These are phyloP conservation scores for Zychaea mexicana DNA, from an alignment of 371 early-diverging fungal species.

Conservation along the genomic window DNA sequence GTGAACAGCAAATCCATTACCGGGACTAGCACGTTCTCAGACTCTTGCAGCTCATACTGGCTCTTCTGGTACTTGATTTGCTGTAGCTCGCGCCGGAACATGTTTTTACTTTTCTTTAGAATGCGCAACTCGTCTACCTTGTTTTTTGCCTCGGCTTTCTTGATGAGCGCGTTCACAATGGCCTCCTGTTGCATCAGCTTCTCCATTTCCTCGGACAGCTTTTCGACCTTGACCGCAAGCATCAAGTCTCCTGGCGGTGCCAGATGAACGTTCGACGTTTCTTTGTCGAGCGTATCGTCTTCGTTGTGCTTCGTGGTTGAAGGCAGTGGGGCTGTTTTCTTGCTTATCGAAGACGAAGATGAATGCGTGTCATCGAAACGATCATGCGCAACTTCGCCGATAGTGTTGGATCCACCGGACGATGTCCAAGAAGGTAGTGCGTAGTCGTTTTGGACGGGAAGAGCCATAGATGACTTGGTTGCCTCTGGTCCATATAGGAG, in stretches of 20 bases:
- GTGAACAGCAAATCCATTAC: slow-evolving; percentile 31
- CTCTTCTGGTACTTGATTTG: slow-evolving; percentile 69
- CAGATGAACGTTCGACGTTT: slow-evolving; percentile 45
- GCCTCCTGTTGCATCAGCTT: slow-evolving; percentile 67
- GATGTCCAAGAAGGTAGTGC: slow-evolving; percentile 38
- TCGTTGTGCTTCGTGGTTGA: slow-evolving; percentile 3
- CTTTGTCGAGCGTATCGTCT: not conserved
- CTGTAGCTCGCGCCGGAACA: slow-evolving; percentile 61
- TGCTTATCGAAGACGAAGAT: not conserved
- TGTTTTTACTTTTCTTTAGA: slow-evolving; percentile 59
- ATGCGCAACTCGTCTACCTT: slow-evolving; percentile 53
- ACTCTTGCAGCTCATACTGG: slow-evolving; percentile 64
- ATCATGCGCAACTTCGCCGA: slow-evolving; percentile 38
- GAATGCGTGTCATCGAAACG: slow-evolving; percentile 1
- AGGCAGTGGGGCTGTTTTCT: not conserved
- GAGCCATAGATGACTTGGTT: slow-evolving; percentile 34
- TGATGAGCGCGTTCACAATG: slow-evolving; percentile 66
- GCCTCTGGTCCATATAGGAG: slow-evolving; percentile 22
- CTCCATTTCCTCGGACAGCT: slow-evolving; percentile 57
- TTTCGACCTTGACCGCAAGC: slow-evolving; percentile 54
- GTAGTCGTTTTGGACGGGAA: slow-evolving; percentile 39
- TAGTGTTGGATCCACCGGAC: slow-evolving; percentile 36
- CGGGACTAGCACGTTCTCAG: slow-evolving; percentile 70
- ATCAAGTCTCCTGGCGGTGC: slow-evolving; percentile 75
- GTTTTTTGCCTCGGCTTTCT: slow-evolving; percentile 50